phyloP scores from a whole-genome alignment of 257 asterid genomes.

The Gentiana dahurica region DNA sequence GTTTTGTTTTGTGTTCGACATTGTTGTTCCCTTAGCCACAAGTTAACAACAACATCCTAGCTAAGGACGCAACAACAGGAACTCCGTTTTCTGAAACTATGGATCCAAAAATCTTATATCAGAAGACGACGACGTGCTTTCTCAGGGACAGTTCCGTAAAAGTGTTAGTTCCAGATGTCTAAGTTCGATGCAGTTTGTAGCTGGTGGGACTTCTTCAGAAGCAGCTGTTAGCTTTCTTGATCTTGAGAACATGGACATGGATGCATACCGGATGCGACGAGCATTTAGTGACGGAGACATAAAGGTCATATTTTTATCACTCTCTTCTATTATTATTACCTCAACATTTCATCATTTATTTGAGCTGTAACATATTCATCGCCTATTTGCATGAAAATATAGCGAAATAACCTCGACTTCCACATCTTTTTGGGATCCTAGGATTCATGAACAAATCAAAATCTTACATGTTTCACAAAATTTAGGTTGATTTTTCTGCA shows the following conservation, averaged over 20 bases:
- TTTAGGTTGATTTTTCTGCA: too few relatives aligned
- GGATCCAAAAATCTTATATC: constrained; percentile 27
- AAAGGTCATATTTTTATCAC: constrained; percentile 38
- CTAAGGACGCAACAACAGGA: constrained; percentile 60
- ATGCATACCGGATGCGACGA: constrained; percentile 68
- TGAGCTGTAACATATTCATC: neutral
- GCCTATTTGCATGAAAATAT: neutral
- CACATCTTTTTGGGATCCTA: too few relatives aligned
- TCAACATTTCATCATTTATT: neutral
- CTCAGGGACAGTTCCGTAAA: constrained; percentile 43
- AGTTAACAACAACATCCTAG: constrained; percentile 56
- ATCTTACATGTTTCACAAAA: too few relatives aligned
- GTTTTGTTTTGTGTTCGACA: too few relatives aligned
- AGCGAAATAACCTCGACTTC: neutral
- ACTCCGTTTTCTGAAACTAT: constrained; percentile 46
- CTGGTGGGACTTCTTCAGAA: constrained; percentile 36
- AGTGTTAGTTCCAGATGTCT: constrained; percentile 53
- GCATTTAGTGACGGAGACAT: constrained; percentile 90
- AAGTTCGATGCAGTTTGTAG: constrained; percentile 36
- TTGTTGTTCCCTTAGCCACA: too few relatives aligned
- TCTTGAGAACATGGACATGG: constrained; percentile 54
- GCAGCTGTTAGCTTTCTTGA: constrained; percentile 64
- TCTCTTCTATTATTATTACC: constrained; percentile 9
- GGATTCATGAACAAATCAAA: too few relatives aligned
- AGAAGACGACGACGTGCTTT: constrained; percentile 26